A percentile compares a stretch with the other conserved stretches of the same genome.
phyloP scores from a whole-genome alignment of 2,329 filamentous ascomycete genomes.

The Botrytis fragariae region DNA sequence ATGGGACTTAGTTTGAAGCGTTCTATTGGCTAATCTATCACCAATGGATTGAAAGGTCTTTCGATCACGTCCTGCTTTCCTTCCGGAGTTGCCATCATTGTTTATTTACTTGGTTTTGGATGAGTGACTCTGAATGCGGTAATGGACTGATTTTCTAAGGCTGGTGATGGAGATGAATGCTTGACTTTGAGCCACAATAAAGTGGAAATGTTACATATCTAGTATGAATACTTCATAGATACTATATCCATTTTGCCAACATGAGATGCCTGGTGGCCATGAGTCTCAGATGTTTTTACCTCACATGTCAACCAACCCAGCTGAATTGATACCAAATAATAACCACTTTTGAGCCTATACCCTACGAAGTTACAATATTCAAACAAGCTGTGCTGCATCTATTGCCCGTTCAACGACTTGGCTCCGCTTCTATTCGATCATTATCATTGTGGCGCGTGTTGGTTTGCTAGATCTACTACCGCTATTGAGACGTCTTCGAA shows the following conservation, averaged over 20 bases:
- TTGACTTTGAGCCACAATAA: conserved; percentile 11
- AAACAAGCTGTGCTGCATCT: conserved; percentile 3
- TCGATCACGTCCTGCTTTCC: conserved; percentile 19
- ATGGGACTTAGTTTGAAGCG: conserved; percentile 9
- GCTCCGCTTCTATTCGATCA: conserved; percentile 18
- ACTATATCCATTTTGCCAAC: conserved; percentile 2
- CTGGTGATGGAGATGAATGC: conserved; percentile 12
- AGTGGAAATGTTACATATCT: conserved; percentile 14
- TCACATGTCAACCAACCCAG: conserved; percentile 7
- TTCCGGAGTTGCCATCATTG: background rate
- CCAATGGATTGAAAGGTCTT: conserved; percentile 19
- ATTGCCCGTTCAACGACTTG: conserved; percentile 18
- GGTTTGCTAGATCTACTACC: conserved; percentile 5
- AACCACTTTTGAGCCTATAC: background rate
- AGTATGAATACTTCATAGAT: background rate
- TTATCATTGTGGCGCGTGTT: conserved; percentile 15
- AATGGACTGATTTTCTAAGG: conserved; percentile 15
- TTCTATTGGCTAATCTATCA: conserved; percentile 7
- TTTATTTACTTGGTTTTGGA: conserved; percentile 17
- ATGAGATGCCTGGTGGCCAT: conserved; percentile 1
- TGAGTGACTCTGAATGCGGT: conserved; percentile 10
- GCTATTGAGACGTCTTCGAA: background rate
- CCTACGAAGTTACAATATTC: conserved; percentile 2
- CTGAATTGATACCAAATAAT: conserved; percentile 7
- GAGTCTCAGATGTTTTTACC: conserved; percentile 12